A percentile compares a stretch with the other conserved stretches of the same genome.
Conservation (phyloP, 225 moss, liverwort and hornwort genomes). For the Lunularia cruciata region DNA sequence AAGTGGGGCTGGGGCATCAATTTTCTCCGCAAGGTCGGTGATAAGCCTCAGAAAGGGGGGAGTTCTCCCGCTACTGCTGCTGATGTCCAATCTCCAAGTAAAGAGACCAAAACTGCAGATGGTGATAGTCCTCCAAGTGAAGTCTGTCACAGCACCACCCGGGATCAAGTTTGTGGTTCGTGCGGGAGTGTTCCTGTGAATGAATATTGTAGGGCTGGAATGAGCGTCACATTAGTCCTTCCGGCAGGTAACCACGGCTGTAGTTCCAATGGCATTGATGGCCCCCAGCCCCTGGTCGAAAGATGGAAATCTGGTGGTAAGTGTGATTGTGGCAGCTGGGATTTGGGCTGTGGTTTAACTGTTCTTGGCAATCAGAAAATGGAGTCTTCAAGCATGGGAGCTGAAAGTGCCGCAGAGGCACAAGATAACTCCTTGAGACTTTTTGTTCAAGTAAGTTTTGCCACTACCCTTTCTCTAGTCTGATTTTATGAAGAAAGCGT, state of each 20-base stretch:
- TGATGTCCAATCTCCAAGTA: not conserved
- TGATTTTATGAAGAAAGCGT: too few relatives aligned
- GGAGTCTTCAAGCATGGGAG: not conserved
- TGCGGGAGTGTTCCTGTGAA: slow-evolving; percentile 28
- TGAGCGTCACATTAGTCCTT: slow-evolving; percentile 41
- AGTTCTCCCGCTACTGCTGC: slow-evolving; percentile 3
- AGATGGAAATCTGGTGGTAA: slow-evolving; percentile 55
- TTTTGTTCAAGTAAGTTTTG: slow-evolving; percentile 23
- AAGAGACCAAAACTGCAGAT: not conserved
- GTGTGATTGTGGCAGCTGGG: slow-evolving; percentile 60
- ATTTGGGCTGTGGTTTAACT: slow-evolving; percentile 50
- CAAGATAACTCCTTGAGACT: slow-evolving; percentile 36
- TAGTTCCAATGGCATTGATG: slow-evolving; percentile 37
- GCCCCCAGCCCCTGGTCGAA: slow-evolving; percentile 48
- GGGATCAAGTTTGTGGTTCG: slow-evolving; percentile 27
- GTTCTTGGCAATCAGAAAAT: slow-evolving; percentile 28
- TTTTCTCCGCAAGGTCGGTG: slow-evolving; percentile 38
- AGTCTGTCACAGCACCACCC: not conserved
- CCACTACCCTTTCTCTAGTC: too few relatives aligned
- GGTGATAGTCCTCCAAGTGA: not conserved
- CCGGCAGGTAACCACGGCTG: slow-evolving; percentile 50
- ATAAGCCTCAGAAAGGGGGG: not conserved
- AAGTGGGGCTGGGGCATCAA: slow-evolving; percentile 58
- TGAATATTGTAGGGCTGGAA: slow-evolving; percentile 25
- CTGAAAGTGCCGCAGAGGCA: not conserved